Conservation (phyloP, 225 moss, liverwort and hornwort species). For the Marchantia paleacea region DNA sequence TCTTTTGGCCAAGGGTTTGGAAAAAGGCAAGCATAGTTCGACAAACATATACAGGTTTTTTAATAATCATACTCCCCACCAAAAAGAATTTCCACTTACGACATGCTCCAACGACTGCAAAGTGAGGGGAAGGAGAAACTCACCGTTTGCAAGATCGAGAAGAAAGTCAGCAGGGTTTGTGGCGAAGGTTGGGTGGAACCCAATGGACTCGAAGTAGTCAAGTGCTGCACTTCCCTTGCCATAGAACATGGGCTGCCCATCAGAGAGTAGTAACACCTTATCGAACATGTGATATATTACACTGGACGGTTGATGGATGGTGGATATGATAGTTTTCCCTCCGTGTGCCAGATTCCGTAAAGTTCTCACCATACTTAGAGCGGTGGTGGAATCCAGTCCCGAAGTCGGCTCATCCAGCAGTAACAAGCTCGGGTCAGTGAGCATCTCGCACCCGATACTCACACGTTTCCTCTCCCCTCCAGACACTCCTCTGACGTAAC, state of each 20-base stretch:
- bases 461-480: slow-evolving; percentile 45
- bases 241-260: slow-evolving; percentile 32
- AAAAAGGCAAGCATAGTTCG: neutral
- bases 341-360: slow-evolving; percentile 26
- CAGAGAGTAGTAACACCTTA: slow-evolving; percentile 37
- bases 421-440: slow-evolving; percentile 37
- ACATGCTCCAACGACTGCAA: too few species aligned
- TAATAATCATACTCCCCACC: too few species aligned
- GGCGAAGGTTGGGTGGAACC: slow-evolving; percentile 28
- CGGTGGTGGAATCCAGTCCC: slow-evolving; percentile 43
- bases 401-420: slow-evolving; percentile 47
- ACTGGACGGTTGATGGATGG: slow-evolving; percentile 45
- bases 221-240: slow-evolving; percentile 31
- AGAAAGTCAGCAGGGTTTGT: slow-evolving; percentile 45
- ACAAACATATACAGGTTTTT: neutral
- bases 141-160: slow-evolving; percentile 41
- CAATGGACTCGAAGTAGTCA: slow-evolving; percentile 32
- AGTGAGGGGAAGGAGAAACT: neutral
- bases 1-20: neutral
- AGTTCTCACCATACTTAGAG: slow-evolving; percentile 27
- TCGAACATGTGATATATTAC: slow-evolving; percentile 37
- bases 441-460: slow-evolving; percentile 42
- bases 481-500: slow-evolving; percentile 29
- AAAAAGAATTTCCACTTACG: too few species aligned
- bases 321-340: slow-evolving; percentile 35